Conservation (phyloP, 345 rosid genomes). For the Eucalyptus melliodora region DNA sequence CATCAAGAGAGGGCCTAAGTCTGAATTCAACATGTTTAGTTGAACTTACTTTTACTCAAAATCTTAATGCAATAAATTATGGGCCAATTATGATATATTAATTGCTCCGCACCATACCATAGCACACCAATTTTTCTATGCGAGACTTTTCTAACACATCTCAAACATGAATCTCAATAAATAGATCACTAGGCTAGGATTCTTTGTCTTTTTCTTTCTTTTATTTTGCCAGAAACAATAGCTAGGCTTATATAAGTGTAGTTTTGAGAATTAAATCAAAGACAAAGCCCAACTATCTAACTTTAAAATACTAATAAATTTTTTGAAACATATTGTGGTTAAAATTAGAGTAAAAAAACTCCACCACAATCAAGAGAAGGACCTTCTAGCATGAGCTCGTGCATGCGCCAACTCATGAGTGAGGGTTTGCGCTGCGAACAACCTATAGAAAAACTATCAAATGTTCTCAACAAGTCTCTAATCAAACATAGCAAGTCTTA, state of each 20-base stretch:
- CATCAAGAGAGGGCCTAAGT: not conserved
- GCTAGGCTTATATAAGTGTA: too few species aligned
- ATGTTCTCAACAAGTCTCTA: too few species aligned
- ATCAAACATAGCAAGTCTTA: not conserved
- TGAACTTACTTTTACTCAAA: not conserved
- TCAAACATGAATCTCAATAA: too few species aligned
- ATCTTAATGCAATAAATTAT: not conserved
- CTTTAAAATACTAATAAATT: too few species aligned
- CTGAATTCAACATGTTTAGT: not conserved
- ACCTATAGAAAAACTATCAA: not conserved
- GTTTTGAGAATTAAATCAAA: too few species aligned
- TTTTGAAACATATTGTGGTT: not conserved
- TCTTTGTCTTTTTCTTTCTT: too few species aligned
- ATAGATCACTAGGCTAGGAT: not conserved
- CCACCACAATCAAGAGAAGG: not conserved
- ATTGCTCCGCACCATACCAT: not conserved
- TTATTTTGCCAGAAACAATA: too few species aligned
- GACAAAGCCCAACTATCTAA: too few species aligned
- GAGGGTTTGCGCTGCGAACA: not conserved
- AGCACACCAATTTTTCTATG: not conserved
- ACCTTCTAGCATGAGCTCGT: not conserved
- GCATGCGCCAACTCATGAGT: not conserved
- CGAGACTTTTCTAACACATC: not conserved
- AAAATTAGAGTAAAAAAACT: too few species aligned
- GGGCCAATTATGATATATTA: not conserved